Percentiles rank a stretch among this genome's conserved stretches.
Evolutionary conservation across 83 land plant genomes (phyloP).

Genomic region (Thuja plicata): DNA sequence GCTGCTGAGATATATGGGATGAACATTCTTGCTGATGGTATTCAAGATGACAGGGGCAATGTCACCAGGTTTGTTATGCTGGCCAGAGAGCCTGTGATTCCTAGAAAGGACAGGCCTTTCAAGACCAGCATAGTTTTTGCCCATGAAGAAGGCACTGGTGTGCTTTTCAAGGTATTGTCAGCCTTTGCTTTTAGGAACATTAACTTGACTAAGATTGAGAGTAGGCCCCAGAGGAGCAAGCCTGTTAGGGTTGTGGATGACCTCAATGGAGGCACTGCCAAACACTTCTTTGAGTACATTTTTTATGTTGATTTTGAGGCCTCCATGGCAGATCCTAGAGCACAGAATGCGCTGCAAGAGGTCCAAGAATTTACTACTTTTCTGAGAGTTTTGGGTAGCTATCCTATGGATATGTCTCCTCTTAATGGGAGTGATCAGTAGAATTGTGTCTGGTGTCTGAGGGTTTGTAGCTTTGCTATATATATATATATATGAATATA

Average conservation of each 20-base stretch:
- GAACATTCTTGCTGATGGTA: conserved; percentile 32
- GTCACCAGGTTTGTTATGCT: conserved; percentile 44
- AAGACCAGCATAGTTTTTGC: conserved; percentile 49
- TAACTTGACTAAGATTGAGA: conserved; percentile 49
- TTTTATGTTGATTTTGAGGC: conserved; percentile 68
- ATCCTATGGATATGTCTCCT: conserved; percentile 66
- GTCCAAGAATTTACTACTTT: conserved; percentile 67
- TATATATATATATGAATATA: not conserved
- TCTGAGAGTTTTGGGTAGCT: conserved; percentile 56
- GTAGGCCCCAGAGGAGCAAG: conserved; percentile 31
- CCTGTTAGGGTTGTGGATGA: conserved; percentile 42
- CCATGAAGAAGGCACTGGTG: conserved; percentile 26
- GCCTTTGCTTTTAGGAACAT: conserved; percentile 35
- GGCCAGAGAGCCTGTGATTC: conserved; percentile 45
- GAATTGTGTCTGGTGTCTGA: not conserved
- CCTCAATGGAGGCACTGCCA: not conserved
- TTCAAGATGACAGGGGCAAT: conserved; percentile 34
- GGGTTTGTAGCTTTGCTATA: not conserved
- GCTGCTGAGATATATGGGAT: conserved; percentile 44
- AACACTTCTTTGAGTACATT: conserved; percentile 62
- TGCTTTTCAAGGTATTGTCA: conserved; percentile 35
- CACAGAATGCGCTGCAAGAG: conserved; percentile 59
- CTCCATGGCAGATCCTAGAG: conserved; percentile 57
- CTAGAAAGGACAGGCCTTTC: conserved; percentile 37
- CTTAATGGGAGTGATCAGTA: not conserved